phyloP scores from a whole-genome alignment of 192 early-diverging fungal genomes.

The Backusella psychrophila region DNA sequence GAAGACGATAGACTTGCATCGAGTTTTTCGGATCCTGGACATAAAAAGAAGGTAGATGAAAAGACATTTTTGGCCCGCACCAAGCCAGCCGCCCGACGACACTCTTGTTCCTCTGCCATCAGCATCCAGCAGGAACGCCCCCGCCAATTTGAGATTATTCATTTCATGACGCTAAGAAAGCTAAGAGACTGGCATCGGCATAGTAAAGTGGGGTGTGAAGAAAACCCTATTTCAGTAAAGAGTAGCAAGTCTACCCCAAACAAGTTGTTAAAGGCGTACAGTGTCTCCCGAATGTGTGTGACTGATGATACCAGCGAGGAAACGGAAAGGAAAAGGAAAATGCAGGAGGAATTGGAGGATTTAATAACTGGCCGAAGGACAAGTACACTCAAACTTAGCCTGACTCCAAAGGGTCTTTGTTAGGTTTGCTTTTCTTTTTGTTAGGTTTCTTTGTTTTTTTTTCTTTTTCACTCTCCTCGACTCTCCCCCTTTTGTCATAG shows the following conservation, averaged over 20 bases:
- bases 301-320: background rate
- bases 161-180: background rate
- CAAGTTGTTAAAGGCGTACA: constrained; percentile 17
- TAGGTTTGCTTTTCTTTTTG: background rate
- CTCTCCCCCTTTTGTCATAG: background rate
- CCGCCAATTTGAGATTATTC: background rate
- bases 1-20: background rate
- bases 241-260: constrained; percentile 22
- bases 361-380: constrained; percentile 26
- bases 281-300: background rate
- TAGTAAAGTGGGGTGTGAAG: background rate
- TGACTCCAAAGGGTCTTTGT: constrained; percentile 23
- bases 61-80: background rate
- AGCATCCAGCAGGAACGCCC: background rate
- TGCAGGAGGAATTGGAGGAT: constrained; percentile 32
- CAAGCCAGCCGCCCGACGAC: constrained; percentile 6
- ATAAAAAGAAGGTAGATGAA: background rate
- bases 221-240: background rate
- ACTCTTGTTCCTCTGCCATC: constrained; percentile 14
- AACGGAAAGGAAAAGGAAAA: background rate
- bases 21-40: background rate
- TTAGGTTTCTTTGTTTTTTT: too few species aligned
- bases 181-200: background rate
- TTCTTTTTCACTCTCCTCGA: background rate
- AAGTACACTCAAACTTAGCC: constrained; percentile 35